Evolutionary conservation across 2,329 filamentous ascomycete species (phyloP).

Genomic region (Fusarium sp.): DNA sequence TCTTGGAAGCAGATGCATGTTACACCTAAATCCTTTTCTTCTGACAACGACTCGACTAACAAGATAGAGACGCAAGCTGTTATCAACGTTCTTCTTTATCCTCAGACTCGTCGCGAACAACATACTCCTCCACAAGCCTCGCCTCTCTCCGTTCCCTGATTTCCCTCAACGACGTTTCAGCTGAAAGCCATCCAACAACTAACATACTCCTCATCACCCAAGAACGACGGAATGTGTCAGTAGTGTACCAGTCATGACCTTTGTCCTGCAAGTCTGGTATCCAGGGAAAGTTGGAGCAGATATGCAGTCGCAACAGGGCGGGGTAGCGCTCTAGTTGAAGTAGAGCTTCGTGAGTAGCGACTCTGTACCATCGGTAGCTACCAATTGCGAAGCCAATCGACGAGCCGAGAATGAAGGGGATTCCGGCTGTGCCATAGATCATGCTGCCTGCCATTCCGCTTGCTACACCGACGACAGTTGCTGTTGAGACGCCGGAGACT

Average conservation of each 20-base stretch:
- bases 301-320: background rate
- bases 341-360: conserved; percentile 7
- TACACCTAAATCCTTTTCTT: conserved; percentile 56
- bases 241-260: background rate
- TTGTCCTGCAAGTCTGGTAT: background rate
- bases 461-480: background rate
- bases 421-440: conserved; percentile 8
- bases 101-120: background rate
- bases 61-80: conserved; percentile 40
- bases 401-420: background rate
- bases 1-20: conserved; percentile 51
- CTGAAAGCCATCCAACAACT: conserved; percentile 12
- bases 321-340: conserved; percentile 2
- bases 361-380: conserved; percentile 10
- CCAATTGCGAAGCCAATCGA: conserved; percentile 2
- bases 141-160: conserved; percentile 2
- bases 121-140: background rate
- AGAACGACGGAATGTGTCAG: background rate
- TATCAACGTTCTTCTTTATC: background rate
- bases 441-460: conserved; percentile 13
- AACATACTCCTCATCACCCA: conserved; percentile 14
- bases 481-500: conserved; percentile 5
- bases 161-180: background rate
- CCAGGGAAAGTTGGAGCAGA: conserved; percentile 9
- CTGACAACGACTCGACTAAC: conserved; percentile 51